These are phyloP conservation scores for Camellia lanceoleosa DNA, from an alignment of 148 eudicot genomes.

Conservation along the genomic window DNA sequence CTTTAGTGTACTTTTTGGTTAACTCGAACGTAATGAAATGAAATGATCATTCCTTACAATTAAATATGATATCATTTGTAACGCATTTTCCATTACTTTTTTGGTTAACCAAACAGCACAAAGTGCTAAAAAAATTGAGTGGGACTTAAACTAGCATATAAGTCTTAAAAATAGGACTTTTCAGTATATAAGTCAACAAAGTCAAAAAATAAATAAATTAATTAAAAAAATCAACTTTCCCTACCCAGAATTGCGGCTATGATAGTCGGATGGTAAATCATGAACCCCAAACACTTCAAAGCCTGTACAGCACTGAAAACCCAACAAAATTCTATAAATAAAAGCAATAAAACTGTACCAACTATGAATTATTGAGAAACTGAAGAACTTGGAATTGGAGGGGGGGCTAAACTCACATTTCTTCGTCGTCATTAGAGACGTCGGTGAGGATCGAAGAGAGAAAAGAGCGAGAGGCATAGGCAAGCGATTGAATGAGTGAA, in stretches of 20 bases:
- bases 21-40: too few species aligned
- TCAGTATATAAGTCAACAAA: not conserved
- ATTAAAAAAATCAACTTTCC: not conserved
- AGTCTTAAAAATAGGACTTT: not conserved
- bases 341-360: not conserved
- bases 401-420: conserved; percentile 41
- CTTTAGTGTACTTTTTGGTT: too few species aligned
- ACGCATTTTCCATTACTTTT: too few species aligned
- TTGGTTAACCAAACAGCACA: too few species aligned
- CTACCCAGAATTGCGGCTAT: conserved; percentile 44
- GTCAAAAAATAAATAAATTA: not conserved
- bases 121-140: too few species aligned
- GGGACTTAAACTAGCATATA: too few species aligned
- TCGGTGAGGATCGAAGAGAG: conserved; percentile 46
- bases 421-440: conserved; percentile 48
- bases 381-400: not conserved
- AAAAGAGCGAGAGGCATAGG: conserved; percentile 27
- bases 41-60: too few species aligned
- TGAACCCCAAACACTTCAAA: conserved; percentile 91
- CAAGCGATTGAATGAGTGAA: conserved; percentile 35
- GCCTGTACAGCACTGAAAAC: conserved; percentile 57
- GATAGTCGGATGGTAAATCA: conserved; percentile 66
- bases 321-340: conserved; percentile 8
- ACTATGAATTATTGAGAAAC: not conserved
- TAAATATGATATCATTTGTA: too few species aligned